Evolutionary conservation across 306 rosid species (phyloP), one percentile per base, ranked within the genome.

Genomic region (Dicorynia guianensis): DNA sequence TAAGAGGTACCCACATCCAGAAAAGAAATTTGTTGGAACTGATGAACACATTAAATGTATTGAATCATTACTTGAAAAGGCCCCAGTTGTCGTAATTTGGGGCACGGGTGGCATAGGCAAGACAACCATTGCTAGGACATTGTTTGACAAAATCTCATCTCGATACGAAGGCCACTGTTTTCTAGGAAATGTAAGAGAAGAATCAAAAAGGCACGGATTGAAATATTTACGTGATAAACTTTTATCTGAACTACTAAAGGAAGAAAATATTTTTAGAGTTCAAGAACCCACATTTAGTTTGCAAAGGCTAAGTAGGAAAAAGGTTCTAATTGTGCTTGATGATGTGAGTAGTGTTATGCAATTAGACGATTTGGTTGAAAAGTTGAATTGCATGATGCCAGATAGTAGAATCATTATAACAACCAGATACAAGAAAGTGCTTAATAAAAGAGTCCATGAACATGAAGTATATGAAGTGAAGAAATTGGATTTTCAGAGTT

Each of bases 321-420:
- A 40, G 11, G 54, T 40, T 40, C 14, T 71, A 0, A 3, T 55
- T 19, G 75, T 69, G 3, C 76, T 71, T 56, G 76, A 71, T n/a
- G 76, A 57, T 44, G 11, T 71, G 3, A 71, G 6, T 30, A 11
- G 18, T 20, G 5, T n/a, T 8, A 44, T 8, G 18, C 67, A 57
- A 58, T 43, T 71, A 19, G 55, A 44, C 6, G 15, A 42, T 10
- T 4, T 49, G 1, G 18, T 1, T 57, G 67, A 67, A 30, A 57
- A 25, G 9, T 6, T 30, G 57, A 7, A n/a, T 71, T 25, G n/a
- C n/a, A n/a, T n/a, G 39, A 38, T 17, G 2, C 6, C 5, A 44
- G 38, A 18, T 9, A 69, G 63, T 17, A 15, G 13, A 52, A 30
- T 69, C 14, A 40, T 69, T 17, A 9, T 71, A 5, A 71, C 54